phyloP scores from a whole-genome alignment of 192 early-diverging fungal genomes.

The Podila epicladia region DNA sequence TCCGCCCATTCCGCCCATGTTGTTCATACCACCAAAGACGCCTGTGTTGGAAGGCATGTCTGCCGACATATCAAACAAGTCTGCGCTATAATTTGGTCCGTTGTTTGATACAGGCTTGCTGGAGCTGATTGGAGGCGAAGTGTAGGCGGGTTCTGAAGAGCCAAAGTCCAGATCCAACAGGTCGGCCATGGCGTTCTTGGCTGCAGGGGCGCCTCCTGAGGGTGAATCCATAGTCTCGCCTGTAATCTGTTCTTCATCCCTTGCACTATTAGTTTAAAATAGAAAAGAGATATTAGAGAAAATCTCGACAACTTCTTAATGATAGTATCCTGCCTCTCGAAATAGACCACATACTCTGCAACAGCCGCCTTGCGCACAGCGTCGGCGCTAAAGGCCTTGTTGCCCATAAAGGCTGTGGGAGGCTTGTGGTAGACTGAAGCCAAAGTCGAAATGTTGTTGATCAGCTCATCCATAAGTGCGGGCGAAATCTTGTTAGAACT shows the following conservation, averaged over 20 bases:
- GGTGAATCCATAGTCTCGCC: slow-evolving; percentile 53
- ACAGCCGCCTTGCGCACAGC: slow-evolving; percentile 59
- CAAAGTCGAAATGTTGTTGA: slow-evolving; percentile 86
- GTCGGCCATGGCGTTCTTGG: slow-evolving; percentile 69
- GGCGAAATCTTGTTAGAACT: slow-evolving; percentile 65
- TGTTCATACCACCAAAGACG: slow-evolving; percentile 9
- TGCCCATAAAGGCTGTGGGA: slow-evolving; percentile 78
- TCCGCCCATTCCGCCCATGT: background rate
- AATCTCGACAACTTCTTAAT: background rate
- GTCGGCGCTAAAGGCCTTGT: slow-evolving; percentile 67
- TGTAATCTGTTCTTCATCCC: slow-evolving; percentile 53
- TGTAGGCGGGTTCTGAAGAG: slow-evolving; percentile 49
- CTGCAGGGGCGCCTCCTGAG: slow-evolving; percentile 57
- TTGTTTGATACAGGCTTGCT: slow-evolving; percentile 16
- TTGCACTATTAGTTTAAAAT: slow-evolving; percentile 47
- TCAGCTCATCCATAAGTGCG: slow-evolving; percentile 85
- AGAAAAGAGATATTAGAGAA: slow-evolving; percentile 13
- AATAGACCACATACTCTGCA: slow-evolving; percentile 36
- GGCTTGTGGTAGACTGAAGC: slow-evolving; percentile 98
- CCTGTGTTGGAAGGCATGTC: slow-evolving; percentile 26
- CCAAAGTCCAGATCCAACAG: slow-evolving; percentile 80
- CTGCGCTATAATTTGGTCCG: slow-evolving; percentile 40
- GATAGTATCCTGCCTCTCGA: background rate
- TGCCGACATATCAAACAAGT: slow-evolving; percentile 55
- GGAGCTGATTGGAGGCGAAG: slow-evolving; percentile 15